Percentiles rank a stretch among this genome's conserved stretches.
phyloP scores from a whole-genome alignment of 768 basidiomycete species.

The Amanita thiersii region DNA sequence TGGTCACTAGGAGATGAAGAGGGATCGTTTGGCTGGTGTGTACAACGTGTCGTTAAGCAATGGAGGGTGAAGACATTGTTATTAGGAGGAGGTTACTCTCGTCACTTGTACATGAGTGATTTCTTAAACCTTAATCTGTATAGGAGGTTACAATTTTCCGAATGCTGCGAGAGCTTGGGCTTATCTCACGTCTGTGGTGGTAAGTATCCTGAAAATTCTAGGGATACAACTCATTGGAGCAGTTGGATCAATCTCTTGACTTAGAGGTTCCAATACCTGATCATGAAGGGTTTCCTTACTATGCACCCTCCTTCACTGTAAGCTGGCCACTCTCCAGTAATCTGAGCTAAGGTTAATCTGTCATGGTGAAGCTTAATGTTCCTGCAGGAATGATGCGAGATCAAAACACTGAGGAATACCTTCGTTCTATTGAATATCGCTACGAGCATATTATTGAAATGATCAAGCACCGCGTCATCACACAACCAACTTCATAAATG shows the following conservation, averaged over 20 bases:
- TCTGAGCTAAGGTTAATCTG: not conserved
- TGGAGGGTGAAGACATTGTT: constrained; percentile 61
- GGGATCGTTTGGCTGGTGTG: constrained; percentile 67
- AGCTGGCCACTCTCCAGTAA: constrained; percentile 6
- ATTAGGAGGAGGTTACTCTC: constrained; percentile 62
- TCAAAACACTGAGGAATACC: constrained; percentile 55
- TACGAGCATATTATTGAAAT: constrained; percentile 26
- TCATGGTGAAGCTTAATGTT: constrained; percentile 47
- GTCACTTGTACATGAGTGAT: constrained; percentile 5
- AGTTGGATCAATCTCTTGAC: constrained; percentile 50
- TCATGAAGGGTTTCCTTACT: constrained; percentile 62
- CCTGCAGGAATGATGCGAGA: constrained; percentile 67
- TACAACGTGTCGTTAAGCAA: constrained; percentile 37
- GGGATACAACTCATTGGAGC: not conserved
- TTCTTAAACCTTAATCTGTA: constrained; percentile 11
- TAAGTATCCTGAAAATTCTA: constrained; percentile 25
- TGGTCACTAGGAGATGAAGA: constrained; percentile 48
- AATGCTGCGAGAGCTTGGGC: constrained; percentile 88
- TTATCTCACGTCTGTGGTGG: constrained; percentile 68
- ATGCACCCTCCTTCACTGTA: constrained; percentile 70
- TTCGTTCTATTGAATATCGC: constrained; percentile 32
- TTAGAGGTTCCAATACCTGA: constrained; percentile 69
- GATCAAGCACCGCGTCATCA: constrained; percentile 18
- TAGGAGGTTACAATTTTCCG: constrained; percentile 77
- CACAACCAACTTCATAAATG: constrained; percentile 39